Evolutionary conservation across 495 filamentous ascomycete species (phyloP).

Genomic region (Wilcoxina mikolae): DNA sequence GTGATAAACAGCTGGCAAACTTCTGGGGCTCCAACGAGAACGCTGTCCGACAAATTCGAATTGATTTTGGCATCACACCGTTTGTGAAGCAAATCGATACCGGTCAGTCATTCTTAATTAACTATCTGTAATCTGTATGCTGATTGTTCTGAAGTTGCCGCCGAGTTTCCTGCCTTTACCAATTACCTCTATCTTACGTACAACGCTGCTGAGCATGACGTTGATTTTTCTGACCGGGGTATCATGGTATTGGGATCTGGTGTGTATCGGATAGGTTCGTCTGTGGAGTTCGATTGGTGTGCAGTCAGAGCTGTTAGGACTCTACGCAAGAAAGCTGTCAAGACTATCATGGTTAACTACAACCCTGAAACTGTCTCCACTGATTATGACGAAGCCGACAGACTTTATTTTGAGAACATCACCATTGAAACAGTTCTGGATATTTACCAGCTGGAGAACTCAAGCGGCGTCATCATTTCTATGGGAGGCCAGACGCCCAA

Average conservation of each 20-base stretch:
- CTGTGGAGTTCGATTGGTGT: slow-evolving; percentile 98
- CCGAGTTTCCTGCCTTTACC: slow-evolving; percentile 86
- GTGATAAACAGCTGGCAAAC: slow-evolving; percentile 80
- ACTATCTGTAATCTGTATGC: not conserved
- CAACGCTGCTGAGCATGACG: slow-evolving; percentile 76
- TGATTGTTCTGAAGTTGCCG: no score
- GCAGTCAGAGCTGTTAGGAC: slow-evolving; percentile 93
- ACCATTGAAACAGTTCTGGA: slow-evolving; percentile 87
- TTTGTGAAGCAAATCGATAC: slow-evolving; percentile 98
- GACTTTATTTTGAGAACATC: slow-evolving; percentile 95
- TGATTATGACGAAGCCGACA: slow-evolving; percentile 93
- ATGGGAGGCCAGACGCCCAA: slow-evolving; percentile 98
- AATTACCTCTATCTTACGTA: slow-evolving; percentile 98
- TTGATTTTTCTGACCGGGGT: slow-evolving; percentile 73
- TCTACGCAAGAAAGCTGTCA: slow-evolving; percentile 69
- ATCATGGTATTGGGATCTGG: slow-evolving; percentile 94
- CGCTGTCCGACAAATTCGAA: slow-evolving; percentile 62
- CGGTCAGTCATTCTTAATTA: slow-evolving; percentile 10
- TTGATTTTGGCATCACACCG: slow-evolving; percentile 72
- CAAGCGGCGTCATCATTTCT: slow-evolving; percentile 83
- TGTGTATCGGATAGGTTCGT: slow-evolving; percentile 94
- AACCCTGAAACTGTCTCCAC: slow-evolving; percentile 92
- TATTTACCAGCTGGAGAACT: slow-evolving; percentile 80
- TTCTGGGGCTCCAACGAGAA: slow-evolving; percentile 90
- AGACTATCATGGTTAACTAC: slow-evolving; percentile 97